These are phyloP conservation scores for Blakeslea trispora DNA, from an alignment of 371 early-diverging fungal genomes.

Conservation along the genomic window DNA sequence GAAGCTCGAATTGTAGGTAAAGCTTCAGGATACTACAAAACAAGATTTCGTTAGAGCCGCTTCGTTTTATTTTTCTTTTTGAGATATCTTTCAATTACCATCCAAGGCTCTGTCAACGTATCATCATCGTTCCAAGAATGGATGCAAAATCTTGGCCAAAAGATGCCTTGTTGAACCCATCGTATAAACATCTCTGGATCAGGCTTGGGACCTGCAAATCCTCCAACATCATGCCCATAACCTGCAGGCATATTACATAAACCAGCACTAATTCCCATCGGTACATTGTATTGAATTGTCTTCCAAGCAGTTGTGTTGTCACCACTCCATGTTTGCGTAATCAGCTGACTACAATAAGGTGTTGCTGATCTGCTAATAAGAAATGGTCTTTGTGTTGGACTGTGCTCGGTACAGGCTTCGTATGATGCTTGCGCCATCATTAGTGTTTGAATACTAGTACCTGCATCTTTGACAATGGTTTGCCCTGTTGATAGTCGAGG, in stretches of 20 bases:
- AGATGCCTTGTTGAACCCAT: constrained; percentile 69
- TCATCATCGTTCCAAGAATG: constrained; percentile 65
- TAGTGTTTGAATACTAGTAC: constrained; percentile 54
- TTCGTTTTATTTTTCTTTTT: too few species aligned
- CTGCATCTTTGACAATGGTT: constrained; percentile 23
- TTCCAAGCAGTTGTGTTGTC: constrained; percentile 66
- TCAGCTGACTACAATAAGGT: constrained; percentile 49
- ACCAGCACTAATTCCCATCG: constrained; percentile 60
- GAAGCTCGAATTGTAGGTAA: constrained; percentile 55
- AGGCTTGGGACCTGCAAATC: constrained; percentile 63
- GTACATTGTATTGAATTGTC: constrained; percentile 59
- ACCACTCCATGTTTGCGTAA: constrained; percentile 64
- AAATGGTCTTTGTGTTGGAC: constrained; percentile 52
- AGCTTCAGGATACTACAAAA: constrained; percentile 39
- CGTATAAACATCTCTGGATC: constrained; percentile 59
- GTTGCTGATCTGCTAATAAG: constrained; percentile 59
- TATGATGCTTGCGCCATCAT: constrained; percentile 62
- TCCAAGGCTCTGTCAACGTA: constrained; percentile 64
- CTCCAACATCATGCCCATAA: constrained; percentile 69
- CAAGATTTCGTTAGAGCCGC: too few species aligned
- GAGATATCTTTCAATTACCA: constrained; percentile 41
- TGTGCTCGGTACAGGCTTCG: constrained; percentile 49
- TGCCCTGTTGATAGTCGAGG: neutral
- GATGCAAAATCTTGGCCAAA: constrained; percentile 61
- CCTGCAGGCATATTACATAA: constrained; percentile 48